Evolutionary conservation across 805 yeast species (phyloP), one percentile per base, ranked within the genome.

Genomic region (Kuraishia piskuri): DNA sequence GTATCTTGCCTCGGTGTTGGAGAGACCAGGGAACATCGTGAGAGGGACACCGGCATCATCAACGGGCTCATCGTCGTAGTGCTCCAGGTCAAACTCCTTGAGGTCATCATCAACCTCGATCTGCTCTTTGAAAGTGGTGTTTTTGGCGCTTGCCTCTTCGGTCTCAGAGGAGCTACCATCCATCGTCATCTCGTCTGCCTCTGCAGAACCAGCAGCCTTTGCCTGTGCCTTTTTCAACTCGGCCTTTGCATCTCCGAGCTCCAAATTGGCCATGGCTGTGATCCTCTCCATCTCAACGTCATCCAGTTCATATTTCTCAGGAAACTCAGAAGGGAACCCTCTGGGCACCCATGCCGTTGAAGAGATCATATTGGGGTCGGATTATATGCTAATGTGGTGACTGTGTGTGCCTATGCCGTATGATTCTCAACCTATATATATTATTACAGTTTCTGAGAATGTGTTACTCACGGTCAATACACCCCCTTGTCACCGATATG

Each of bases 331-430:
- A 25, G 99, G 95, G 68, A 78, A 87, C 4, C 99, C 99, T 63
- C 96, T 82, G 50, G 98, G 97, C 22, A 92, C 96, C 98, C 99
- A 94, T 51, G 84, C 74, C 50, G 94, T 84, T 24, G 97, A 86
- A 45, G 99, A 90, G 58, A 92, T 86, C 96, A 91, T 90, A 36
- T 20, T 57, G 5, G 24, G n/a, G 26, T 24, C 21, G 25, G 20
- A 21, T n/a, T 17, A n/a, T n/a, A n/a, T n/a, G n/a, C n/a, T n/a
- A n/a, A n/a, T n/a, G n/a, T n/a, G n/a, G n/a, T n/a, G n/a, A n/a
- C n/a, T n/a, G n/a, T n/a, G n/a, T n/a, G n/a, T n/a, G n/a, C n/a
- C n/a, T n/a, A n/a, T n/a, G n/a, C n/a, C n/a, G n/a, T n/a, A n/a
- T n/a, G n/a, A n/a, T n/a, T n/a, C n/a, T n/a, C n/a, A n/a, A n/a